Base-by-base conservation (phyloP, 2,329 filamentous ascomycete genomes). In the Aspergillus pseudotamarii region DNA sequence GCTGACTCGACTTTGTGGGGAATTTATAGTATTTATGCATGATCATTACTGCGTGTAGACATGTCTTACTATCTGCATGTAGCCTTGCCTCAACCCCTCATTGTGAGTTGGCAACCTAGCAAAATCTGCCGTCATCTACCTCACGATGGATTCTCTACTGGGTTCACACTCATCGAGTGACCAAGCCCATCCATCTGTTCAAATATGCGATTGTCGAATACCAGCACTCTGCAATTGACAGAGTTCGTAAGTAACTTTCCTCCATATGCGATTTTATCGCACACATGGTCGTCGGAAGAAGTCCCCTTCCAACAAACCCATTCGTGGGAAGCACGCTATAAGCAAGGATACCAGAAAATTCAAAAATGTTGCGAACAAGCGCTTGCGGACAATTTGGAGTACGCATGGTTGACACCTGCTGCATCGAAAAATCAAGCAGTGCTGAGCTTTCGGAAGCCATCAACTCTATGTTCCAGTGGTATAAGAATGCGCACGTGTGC, bases 401-500 rank as follows among this genome's bases (percentile, higher is more conserved):
- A 64, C 41, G 43, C 61, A 11, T 71, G 69, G 61, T 72, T 9
- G 69, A 70, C 55, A 71, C 69, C 53, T 70, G 66, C 34, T 71
- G 68, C 45, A 71, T 72, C 48, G 65, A 71, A 30, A 67, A 68
- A 38, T 58, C 30, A 23, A 69, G 66, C 50, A 68, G 65, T 57
- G 63, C 65, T 9, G 69, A 72, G 54, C 38, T 71, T 2, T 67
- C 64, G 0, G 68, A 71, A 43, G 60, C 66, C 2, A 64, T 71
- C 26, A 71, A 71, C 36, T 69, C 67, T 6, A 71, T 71, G 69
- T 71, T 56, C 48, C n/a, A 32, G 26, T 72, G 69, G 66, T 71
- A 71, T 48, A 19, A 32, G 46, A 16, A 56, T 58, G 16, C 54
- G 68, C 2, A n/a, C n/a, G n/a, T n/a, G n/a, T n/a, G n/a, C n/a